Evolutionary conservation across 2,329 filamentous ascomycete species (phyloP), one percentile per base, ranked within the genome.

Genomic region (Teratosphaeria zuluensis): DNA sequence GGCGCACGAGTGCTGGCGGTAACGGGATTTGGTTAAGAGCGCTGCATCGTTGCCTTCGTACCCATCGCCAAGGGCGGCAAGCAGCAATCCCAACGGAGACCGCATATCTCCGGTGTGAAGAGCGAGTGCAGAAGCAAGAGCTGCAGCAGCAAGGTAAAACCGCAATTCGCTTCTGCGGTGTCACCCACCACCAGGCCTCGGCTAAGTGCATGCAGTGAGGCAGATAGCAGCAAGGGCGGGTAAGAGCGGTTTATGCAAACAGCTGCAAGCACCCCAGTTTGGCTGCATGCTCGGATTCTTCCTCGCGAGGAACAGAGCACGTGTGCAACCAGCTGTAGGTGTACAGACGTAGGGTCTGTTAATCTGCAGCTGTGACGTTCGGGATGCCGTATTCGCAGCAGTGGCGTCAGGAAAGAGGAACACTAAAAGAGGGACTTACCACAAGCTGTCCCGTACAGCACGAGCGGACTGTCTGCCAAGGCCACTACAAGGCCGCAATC

Each of bases 401-500:
- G 33, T 3, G 9, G 33, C 33, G 14, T 12, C 11, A 38, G 33
- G 33, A 16, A 38, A 12, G 33, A 38, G 33, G 33, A 8, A 38
- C 8, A 16, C 33, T 16, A 12, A 16, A 16, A 38, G 33, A 11
- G 8, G 33, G 8, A 35, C n/a, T 42, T 5, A 12, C 14, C n/a
- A 11, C 9, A 42, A 42, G 11, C 35, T 42, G 35, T 42, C 14
- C 14, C 35, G 35, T 42, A 16, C 4, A 42, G 1, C n/a, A 14
- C 30, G 5, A 56, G 32, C 8, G 54, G 51, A 9, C 55, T 54
- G 31, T 55, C 52, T 14, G 33, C 52, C 6, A 38, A 9, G 51
- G 55, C 46, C n/a, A 57, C 54, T 16, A 61, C 35, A 7, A 61
- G 9, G 32, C 57, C 57, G 9, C 33, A 28, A 3, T n/a, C 28